Evolutionary conservation across 306 rosid genomes (phyloP), one percentile per base, ranked within the genome.

Genomic region (Vigna nakashimae): DNA sequence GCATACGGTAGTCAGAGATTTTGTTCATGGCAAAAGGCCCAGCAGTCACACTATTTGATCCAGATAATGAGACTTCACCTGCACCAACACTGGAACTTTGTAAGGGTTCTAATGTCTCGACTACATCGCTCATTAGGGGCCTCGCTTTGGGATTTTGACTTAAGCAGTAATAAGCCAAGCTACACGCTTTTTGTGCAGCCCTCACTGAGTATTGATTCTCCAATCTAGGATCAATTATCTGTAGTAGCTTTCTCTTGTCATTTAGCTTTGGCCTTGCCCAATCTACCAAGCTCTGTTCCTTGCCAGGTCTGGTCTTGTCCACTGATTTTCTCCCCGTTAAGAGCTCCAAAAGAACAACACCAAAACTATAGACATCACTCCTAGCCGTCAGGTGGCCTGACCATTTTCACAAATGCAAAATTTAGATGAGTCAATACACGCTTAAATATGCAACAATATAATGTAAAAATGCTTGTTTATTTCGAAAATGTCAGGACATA

Each of bases 121-220:
- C 99, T 9, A 96, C 98, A 66, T 96, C 99, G 7, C 99, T 92
- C 99, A 96, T 96, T 83, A 96, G 80, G n/a, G 99, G 99, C 84
- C 99, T 91, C 26, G 98, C 99, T 87, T 96, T 96, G 65, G 99
- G 99, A 80, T 96, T 96, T 83, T 96, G 99, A 86, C 96, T 96
- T 86, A 96, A 78, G 63, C 99, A 96, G 77, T 96, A 96, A 90
- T 96, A 96, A 60, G 99, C 99, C 84, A 96, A 80, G 90, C 99
- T 96, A 87, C 99, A 96, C 45, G 99, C 99, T 83, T 96, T 96
- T 90, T 92, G 98, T 52, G 99, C 99, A 53, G 98, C 99, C 64
- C 97, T 88, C 36, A 89, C 93, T 7, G 99, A 92, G 86, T 96
- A 96, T 74, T 91, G 98, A 74, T 84, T 93, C 76, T 96, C 99